phyloP scores from a whole-genome alignment of 208 protist genomes.

The Leishmania aethiopica region DNA sequence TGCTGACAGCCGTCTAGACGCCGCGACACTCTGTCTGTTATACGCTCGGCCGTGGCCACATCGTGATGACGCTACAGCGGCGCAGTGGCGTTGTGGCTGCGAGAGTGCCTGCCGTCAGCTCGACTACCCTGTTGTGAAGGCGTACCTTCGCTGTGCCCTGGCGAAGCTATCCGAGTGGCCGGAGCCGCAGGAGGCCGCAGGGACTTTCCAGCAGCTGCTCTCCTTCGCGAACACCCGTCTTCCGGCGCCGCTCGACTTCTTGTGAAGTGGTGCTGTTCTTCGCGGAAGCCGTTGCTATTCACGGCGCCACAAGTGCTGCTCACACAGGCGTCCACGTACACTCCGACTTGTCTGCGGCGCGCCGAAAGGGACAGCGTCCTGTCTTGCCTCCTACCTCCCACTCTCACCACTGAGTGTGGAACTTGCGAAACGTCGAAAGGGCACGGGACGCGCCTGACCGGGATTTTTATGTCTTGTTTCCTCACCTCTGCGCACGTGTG shows the following conservation, averaged over 20 bases:
- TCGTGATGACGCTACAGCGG: slow-evolving; percentile 18
- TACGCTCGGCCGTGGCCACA: slow-evolving; percentile 10
- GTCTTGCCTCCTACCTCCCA: neutral
- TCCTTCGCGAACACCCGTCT: slow-evolving; percentile 21
- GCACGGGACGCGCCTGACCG: neutral
- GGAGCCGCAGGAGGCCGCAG: neutral
- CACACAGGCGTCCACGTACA: neutral
- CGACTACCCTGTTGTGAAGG: slow-evolving; percentile 60
- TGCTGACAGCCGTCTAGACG: neutral
- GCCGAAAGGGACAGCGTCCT: neutral
- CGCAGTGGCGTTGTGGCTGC: slow-evolving; percentile 42
- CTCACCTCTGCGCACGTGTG: neutral
- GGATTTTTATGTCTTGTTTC: neutral
- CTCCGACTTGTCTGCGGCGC: neutral
- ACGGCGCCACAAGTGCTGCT: neutral
- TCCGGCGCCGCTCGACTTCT: slow-evolving; percentile 25
- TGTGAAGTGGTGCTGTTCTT: slow-evolving; percentile 3
- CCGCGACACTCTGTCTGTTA: slow-evolving; percentile 8
- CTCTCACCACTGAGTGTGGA: neutral
- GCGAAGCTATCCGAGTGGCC: slow-evolving; percentile 28
- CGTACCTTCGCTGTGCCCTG: slow-evolving; percentile 50
- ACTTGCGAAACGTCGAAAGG: no score
- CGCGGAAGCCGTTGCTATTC: no score
- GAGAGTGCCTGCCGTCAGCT: slow-evolving; percentile 25
- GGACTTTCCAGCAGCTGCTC: slow-evolving; percentile 22